Evolutionary conservation across 768 basidiomycete genomes (phyloP).

Genomic region (Auriscalpium microsporum): DNA sequence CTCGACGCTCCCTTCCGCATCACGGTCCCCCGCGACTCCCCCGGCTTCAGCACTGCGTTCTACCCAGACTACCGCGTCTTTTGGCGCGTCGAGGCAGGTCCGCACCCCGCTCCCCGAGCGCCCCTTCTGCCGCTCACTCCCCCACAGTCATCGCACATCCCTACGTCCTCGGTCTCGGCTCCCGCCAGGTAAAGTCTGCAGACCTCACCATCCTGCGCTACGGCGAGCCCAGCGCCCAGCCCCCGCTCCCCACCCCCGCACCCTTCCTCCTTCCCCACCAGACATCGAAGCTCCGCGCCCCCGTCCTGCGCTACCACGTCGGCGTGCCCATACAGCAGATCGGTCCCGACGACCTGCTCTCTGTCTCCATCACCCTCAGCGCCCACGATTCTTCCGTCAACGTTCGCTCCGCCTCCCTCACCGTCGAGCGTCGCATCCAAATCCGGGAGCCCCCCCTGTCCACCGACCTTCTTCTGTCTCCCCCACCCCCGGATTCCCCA

Average conservation of each 20-base stretch:
- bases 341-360: slow-evolving; percentile 66
- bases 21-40: slow-evolving; percentile 50
- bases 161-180: slow-evolving; percentile 57
- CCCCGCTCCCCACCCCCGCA: slow-evolving; percentile 27
- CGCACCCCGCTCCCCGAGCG: slow-evolving; percentile 22
- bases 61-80: slow-evolving; percentile 73
- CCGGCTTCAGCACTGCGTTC: slow-evolving; percentile 60
- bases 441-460: slow-evolving; percentile 35
- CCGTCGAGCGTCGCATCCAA: slow-evolving; percentile 65
- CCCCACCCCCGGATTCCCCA: slow-evolving; percentile 17
- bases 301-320: slow-evolving; percentile 52
- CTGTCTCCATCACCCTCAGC: slow-evolving; percentile 54
- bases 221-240: slow-evolving; percentile 35
- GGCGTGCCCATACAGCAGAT: slow-evolving; percentile 48
- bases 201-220: slow-evolving; percentile 69
- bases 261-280: slow-evolving; percentile 27
- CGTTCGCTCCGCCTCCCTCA: slow-evolving; percentile 54
- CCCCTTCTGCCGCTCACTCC: slow-evolving; percentile 5
- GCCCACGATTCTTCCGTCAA: slow-evolving; percentile 48
- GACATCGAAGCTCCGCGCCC: slow-evolving; percentile 48
- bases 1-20: slow-evolving; percentile 66
- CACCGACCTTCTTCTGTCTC: slow-evolving; percentile 16
- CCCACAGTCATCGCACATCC: slow-evolving; percentile 56
- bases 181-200: slow-evolving; percentile 58
- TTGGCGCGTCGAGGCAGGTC: slow-evolving; percentile 81